Base-by-base conservation (phyloP, 495 filamentous ascomycete genomes). In the Xylaria scruposa region DNA sequence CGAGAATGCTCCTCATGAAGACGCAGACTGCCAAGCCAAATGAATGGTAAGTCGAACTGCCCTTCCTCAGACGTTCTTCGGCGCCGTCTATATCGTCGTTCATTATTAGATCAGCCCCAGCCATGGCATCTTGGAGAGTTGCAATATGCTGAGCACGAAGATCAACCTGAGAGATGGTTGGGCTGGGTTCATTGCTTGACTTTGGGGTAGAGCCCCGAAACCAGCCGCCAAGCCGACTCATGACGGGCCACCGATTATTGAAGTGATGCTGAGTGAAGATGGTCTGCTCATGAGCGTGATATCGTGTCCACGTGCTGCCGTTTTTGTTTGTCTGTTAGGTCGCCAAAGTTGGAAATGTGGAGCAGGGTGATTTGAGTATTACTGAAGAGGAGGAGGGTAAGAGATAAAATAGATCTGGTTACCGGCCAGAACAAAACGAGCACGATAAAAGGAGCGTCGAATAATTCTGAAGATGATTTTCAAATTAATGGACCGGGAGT, bases 71-170 rank as follows among this genome's bases (percentile, higher is more conserved):
- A 46, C 87, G 88, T 71, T 83, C 86, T 80, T 98, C 95, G 2
- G 96, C 96, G 40, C 88, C 90, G 53, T 93, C 93, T 68, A 98
- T 91, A 81, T 98, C 95, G 81, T 99, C 96, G 78, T 96, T 93
- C 85, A 99, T 94, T 76, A 99, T 95, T 42, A 91, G 80, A 1
- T 79, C 78, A 10, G 82, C 78, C 15, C 83, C 81, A 21, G 69
- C 70, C 77, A 88, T 83, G 29, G 86, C 85, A 67, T 87, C 79
- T n/a, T 82, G 77, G 19, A 89, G 70, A 82, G 88, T 49, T 81
- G 72, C 75, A 29, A 78, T 70, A 61, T 81, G 78, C 47, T 77
- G 72, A 70, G 76, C 76, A 4, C 72, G 73, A 15, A 73, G 53
- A 21, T 78, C 72, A 15, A 74, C 71, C 56, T 77, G 78, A 40